phyloP scores from a whole-genome alignment of 2,329 filamentous ascomycete species.

The Xylariaceae sp. region DNA sequence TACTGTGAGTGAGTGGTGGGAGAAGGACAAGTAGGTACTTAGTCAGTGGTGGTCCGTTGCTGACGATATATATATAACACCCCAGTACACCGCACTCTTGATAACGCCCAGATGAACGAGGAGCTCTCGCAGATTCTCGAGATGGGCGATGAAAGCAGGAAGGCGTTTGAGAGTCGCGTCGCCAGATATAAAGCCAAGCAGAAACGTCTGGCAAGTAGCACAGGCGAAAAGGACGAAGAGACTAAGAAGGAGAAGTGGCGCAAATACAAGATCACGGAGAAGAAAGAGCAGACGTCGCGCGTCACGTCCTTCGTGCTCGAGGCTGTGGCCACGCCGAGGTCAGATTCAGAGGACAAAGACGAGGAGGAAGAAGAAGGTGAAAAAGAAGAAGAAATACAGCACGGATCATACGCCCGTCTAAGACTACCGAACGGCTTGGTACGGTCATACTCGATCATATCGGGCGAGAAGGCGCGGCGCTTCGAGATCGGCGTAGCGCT shows the following conservation, averaged over 20 bases:
- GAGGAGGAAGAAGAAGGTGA: conserved; percentile 23
- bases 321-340: conserved; percentile 27
- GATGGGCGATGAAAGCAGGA: conserved; percentile 44
- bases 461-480: conserved; percentile 39
- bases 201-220: conserved; percentile 19
- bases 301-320: conserved; percentile 50
- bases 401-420: conserved; percentile 51
- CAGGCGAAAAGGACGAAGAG: conserved; percentile 13
- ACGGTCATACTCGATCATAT: conserved; percentile 56
- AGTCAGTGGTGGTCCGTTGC: neutral
- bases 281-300: conserved; percentile 44
- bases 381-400: neutral
- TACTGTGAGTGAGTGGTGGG: conserved; percentile 31
- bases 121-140: conserved; percentile 46
- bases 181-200: conserved; percentile 38
- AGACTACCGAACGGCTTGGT: conserved; percentile 51
- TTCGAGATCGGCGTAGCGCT: conserved; percentile 57
- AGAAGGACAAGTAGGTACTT: neutral
- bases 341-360: conserved; percentile 30
- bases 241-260: conserved; percentile 36
- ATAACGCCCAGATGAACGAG: conserved; percentile 46
- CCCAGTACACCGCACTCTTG: conserved; percentile 45
- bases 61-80: neutral
- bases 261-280: conserved; percentile 44
- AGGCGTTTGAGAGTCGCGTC: conserved; percentile 47